These are phyloP conservation scores for Penicillium griseofulvum DNA, from an alignment of 2,329 filamentous ascomycete species.

Conservation along the genomic window DNA sequence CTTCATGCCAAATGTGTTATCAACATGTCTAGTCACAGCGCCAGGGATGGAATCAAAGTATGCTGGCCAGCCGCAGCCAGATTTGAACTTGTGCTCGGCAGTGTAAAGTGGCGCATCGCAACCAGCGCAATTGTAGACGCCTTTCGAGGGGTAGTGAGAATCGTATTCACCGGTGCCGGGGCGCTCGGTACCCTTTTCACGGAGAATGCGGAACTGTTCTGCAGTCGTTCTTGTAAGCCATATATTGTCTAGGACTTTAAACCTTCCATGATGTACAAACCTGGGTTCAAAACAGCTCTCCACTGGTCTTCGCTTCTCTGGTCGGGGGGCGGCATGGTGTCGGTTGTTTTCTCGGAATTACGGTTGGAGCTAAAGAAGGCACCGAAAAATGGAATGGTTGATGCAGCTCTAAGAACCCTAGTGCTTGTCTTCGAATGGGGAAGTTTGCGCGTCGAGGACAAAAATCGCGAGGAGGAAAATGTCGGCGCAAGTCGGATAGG, in stretches of 20 bases:
- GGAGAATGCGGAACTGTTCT: conserved; percentile 96
- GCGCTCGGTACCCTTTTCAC: conserved; percentile 86
- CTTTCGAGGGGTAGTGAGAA: conserved; percentile 73
- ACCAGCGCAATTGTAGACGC: conserved; percentile 83
- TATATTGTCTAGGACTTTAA: conserved; percentile 39
- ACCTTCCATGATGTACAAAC: conserved; percentile 42
- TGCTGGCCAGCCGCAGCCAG: conserved; percentile 94
- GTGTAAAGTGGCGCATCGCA: conserved; percentile 89
- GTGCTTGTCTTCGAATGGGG: conserved; percentile 30
- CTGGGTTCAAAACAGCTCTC: conserved; percentile 75
- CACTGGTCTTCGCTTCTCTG: conserved; percentile 80
- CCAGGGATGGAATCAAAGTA: conserved; percentile 96
- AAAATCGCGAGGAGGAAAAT: conserved; percentile 23
- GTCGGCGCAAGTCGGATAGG: conserved; percentile 16
- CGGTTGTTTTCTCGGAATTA: conserved; percentile 40
- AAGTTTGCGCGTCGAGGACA: conserved; percentile 14
- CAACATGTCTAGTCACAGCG: conserved; percentile 78
- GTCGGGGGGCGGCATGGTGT: conserved; percentile 65
- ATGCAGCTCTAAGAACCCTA: conserved; percentile 61
- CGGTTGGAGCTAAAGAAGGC: conserved; percentile 68
- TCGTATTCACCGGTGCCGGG: conserved; percentile 80
- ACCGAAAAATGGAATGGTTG: conserved; percentile 73
- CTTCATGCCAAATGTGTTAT: conserved; percentile 74
- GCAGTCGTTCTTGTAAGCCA: neutral
- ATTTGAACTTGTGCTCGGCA: conserved; percentile 92